Evolutionary conservation across 1,284 basidiomycete species (phyloP), one percentile per base, ranked within the genome.

Genomic region (Polyporus tsugae): DNA sequence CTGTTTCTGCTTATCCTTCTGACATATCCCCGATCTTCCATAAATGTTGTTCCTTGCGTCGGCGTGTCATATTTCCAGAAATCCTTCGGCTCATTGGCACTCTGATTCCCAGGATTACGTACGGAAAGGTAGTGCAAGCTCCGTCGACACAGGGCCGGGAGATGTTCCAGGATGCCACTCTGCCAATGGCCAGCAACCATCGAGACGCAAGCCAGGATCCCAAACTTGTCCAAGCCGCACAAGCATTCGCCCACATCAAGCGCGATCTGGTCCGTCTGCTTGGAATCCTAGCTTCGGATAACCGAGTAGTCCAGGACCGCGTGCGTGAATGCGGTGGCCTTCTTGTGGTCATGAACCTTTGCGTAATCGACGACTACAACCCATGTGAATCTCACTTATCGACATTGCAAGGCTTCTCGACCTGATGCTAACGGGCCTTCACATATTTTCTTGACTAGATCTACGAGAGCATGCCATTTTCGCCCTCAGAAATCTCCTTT

Each of bases 401-500:
- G 17, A 60, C 44, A 64, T 10, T 35, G 35, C 33, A 15, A n/a
- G 6, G 4, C 13, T 25, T 42, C 11, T n/a, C 9, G 6, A 38
- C 36, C n/a, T 13, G 13, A 6, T 25, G 52, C 29, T 41, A 29
- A 61, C 11, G 44, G 3, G 25, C n/a, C 36, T 39, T 59, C 36
- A 38, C 19, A 6, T 46, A 29, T 19, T 13, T 49, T 49, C 60
- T 4, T 53, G 6, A 25, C 52, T 29, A 96, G 95, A 95, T 81
- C 82, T 98, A 59, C 89, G 95, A 46, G 96, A 97, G 79, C 94
- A 97, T 78, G 95, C 95, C 1, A 87, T 97, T 55, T 91, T 97
- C 72, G 86, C 94, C 13, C 83, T 97, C 25, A 88, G 89, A 58
- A 95, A 94, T 79, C 78, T 97, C 33, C 85, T 97, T 68, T 84